phyloP scores from a whole-genome alignment of 1,284 basidiomycete genomes.

The Ustilago curta region DNA sequence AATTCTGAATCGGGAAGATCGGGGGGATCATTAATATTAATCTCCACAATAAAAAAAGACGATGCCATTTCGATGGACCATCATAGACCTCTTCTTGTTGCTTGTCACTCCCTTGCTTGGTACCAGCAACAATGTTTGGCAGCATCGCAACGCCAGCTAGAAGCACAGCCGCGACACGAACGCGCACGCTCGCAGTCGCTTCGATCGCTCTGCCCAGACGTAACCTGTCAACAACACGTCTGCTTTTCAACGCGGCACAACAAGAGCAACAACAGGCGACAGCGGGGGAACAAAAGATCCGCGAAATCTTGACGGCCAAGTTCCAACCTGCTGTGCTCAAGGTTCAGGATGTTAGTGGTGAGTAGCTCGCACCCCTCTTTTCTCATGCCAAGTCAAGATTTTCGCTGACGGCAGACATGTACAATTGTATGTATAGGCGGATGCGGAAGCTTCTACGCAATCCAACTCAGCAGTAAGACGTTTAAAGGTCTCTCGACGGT shows the following conservation, averaged over 20 bases:
- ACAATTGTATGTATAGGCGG: slow-evolving; percentile 73
- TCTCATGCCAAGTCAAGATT: no score
- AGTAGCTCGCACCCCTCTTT: slow-evolving; percentile 63
- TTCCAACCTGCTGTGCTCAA: slow-evolving; percentile 75
- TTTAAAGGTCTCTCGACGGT: slow-evolving; percentile 89
- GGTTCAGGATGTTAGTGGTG: slow-evolving; percentile 65
- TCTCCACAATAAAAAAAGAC: no score
- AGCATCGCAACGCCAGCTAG: slow-evolving; percentile 16
- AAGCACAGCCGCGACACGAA: not conserved
- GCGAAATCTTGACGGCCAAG: slow-evolving; percentile 78
- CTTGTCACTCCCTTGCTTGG: no score
- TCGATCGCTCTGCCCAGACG: not conserved
- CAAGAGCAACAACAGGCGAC: slow-evolving; percentile 12
- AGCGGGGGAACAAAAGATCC: slow-evolving; percentile 72
- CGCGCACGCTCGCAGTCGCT: not conserved
- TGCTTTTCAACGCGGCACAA: not conserved
- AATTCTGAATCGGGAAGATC: not conserved
- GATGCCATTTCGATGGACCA: no score
- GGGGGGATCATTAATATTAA: no score
- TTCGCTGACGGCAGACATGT: slow-evolving; percentile 72
- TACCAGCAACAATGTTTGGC: slow-evolving; percentile 10
- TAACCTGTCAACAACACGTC: slow-evolving; percentile 2
- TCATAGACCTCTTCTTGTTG: no score
- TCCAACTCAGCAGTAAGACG: slow-evolving; percentile 82
- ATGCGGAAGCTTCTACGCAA: slow-evolving; percentile 95